These are phyloP conservation scores for Athelia psychrophila DNA, from an alignment of 1,284 basidiomycete genomes.

Conservation along the genomic window DNA sequence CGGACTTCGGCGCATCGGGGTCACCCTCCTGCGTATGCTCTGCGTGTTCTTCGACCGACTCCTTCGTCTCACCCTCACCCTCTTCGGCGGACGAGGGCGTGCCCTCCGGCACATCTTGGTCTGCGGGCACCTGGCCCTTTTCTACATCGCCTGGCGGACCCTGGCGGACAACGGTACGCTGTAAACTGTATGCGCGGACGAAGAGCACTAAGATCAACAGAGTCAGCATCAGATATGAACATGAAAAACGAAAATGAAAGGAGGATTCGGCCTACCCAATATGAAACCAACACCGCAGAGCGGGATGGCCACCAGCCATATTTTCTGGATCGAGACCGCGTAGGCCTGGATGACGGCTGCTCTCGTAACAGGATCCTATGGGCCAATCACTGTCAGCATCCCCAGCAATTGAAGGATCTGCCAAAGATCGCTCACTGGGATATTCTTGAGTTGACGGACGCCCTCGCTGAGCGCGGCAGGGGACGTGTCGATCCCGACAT, in stretches of 20 bases:
- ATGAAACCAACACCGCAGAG: conserved; percentile 56
- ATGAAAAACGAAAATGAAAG: background rate
- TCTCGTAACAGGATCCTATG: conserved; percentile 45
- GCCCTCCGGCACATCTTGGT: no score
- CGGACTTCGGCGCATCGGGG: no score
- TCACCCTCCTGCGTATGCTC: no score
- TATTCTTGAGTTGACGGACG: conserved; percentile 49
- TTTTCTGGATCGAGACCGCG: conserved; percentile 60
- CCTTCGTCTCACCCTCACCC: no score
- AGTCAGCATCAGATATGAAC: conserved; percentile 1
- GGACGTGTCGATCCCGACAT: conserved; percentile 46
- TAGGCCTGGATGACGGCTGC: conserved; percentile 65
- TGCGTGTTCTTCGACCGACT: no score
- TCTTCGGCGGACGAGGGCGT: no score
- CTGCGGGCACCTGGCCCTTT: conserved; percentile 1
- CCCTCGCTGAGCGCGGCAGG: conserved; percentile 54
- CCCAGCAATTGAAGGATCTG: no score
- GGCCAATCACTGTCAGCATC: background rate
- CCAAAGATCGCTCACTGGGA: conserved; percentile 39
- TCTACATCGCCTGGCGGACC: conserved; percentile 17
- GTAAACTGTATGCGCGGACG: conserved; percentile 59
- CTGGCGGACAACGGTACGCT: conserved; percentile 49
- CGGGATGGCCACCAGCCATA: conserved; percentile 73
- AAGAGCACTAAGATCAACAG: conserved; percentile 40
- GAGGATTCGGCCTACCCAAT: conserved; percentile 41